Evolutionary conservation across 2,329 filamentous ascomycete genomes (phyloP).

Genomic region (Podosphaera fusca): DNA sequence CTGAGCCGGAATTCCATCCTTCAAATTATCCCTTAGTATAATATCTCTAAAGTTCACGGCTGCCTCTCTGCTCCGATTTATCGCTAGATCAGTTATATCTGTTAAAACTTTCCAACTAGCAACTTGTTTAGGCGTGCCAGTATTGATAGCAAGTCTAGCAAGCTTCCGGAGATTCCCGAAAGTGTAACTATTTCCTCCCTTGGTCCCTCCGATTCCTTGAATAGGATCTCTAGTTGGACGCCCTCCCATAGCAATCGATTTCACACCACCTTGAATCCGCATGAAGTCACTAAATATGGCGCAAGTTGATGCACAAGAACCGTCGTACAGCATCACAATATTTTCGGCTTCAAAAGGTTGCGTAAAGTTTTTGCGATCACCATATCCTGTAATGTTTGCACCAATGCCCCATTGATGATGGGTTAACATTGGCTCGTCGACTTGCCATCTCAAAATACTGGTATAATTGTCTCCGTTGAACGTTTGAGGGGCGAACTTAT

Average conservation of each 20-base stretch:
- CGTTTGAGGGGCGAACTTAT: conserved; percentile 7
- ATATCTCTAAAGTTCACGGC: conserved; percentile 22
- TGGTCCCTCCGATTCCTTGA: conserved; percentile 39
- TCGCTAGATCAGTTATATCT: conserved; percentile 4
- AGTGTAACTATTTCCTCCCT: conserved; percentile 23
- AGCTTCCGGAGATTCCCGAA: conserved; percentile 6
- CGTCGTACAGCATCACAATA: conserved; percentile 23
- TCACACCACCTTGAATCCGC: conserved; percentile 25
- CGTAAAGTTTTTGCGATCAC: conserved; percentile 10
- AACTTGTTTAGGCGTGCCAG: conserved; percentile 4
- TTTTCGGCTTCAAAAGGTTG: conserved; percentile 19
- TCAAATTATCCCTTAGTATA: conserved; percentile 12
- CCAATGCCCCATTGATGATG: conserved; percentile 9
- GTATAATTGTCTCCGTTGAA: conserved; percentile 7
- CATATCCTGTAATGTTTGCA: conserved; percentile 16
- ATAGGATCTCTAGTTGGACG: conserved; percentile 29
- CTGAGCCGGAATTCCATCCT: conserved; percentile 25
- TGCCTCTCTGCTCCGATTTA: conserved; percentile 13
- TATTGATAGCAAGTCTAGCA: conserved; percentile 3
- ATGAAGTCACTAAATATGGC: conserved; percentile 32
- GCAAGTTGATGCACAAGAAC: conserved; percentile 36
- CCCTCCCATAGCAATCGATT: conserved; percentile 34
- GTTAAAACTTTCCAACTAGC: conserved; percentile 4
- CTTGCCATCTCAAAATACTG: conserved; percentile 8
- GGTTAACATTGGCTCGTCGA: conserved; percentile 7